Base-by-base conservation (phyloP, 257 asterid genomes). In the Solanum arcanum region DNA sequence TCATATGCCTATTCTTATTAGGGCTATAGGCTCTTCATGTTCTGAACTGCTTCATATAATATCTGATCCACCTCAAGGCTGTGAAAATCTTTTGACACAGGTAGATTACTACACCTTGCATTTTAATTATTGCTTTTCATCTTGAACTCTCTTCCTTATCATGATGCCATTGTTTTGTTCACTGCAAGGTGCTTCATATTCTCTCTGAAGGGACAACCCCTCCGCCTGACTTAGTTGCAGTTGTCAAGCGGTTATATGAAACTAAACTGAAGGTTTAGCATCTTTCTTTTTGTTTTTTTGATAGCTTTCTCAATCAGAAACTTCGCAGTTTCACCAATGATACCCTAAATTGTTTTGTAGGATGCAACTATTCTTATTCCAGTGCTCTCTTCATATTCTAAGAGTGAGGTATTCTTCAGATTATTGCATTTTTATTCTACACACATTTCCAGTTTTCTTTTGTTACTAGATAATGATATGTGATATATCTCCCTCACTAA, bases 361-460 rank as follows among this genome's bases (percentile, higher is more conserved):
- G 99, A 97, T 90, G 99, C 99, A 87, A 76, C 95, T 85, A 92
- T 97, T 89, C 99, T 97, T 89, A 94, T 97, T 80, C 99, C 99
- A 66, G 88, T 97, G 80, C 88, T 97, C 49, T 93, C 99, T 9
- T 96, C 98, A 66, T 95, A 95, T 93, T 93, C 99, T 37, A 96
- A 91, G 92, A 94, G 93, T 49, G 99, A 97, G 99, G 99, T 97
- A 87, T 73, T 82, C 78, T 23, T 85, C 76, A 84, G 39, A 86
- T 52, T 85, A 31, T n/a, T 37, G 56, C 35, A 60, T 59, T 82
- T 80, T 72, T 82, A 25, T 62, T 47, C 27, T 49, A 16, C 42
- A 27, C 27, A 1, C 68, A 80, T 80, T 69, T 76, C 85, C 29
- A 73, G n/a, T 25, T 25, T 13, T 81, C 15, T 81, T 81, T 49